Percentiles rank a stretch among this genome's conserved stretches.
Conservation (phyloP, 1,284 basidiomycete genomes). For the Sporisorium sorghi region DNA sequence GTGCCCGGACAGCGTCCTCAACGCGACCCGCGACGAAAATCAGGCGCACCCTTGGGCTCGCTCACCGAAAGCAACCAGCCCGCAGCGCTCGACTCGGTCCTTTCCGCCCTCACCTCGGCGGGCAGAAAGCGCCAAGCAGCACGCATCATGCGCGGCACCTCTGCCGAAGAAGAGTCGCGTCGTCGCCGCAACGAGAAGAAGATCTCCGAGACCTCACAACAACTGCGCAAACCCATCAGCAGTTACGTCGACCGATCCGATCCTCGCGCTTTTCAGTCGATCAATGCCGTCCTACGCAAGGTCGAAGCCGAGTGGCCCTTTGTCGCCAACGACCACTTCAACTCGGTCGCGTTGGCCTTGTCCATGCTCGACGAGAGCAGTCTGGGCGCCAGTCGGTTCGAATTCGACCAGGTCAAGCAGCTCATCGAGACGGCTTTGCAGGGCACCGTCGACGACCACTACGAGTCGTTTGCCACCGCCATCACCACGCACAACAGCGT, state of each 20-base stretch:
- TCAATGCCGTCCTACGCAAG: constrained; percentile 68
- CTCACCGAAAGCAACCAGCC: constrained; percentile 56
- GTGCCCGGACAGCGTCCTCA: constrained; percentile 44
- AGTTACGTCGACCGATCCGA: constrained; percentile 55
- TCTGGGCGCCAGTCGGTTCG: constrained; percentile 52
- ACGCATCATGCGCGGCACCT: constrained; percentile 64
- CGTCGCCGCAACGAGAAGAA: constrained; percentile 52
- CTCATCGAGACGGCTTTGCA: constrained; percentile 63
- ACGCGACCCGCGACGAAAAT: constrained; percentile 38
- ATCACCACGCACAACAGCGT: constrained; percentile 68
- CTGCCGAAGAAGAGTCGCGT: constrained; percentile 59
- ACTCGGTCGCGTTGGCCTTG: constrained; percentile 61
- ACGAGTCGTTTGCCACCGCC: constrained; percentile 68
- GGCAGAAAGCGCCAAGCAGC: constrained; percentile 62
- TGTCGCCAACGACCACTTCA: constrained; percentile 66
- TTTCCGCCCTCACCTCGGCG: constrained; percentile 60
- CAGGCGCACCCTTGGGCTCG: constrained; percentile 56
- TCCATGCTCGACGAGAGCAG: constrained; percentile 65
- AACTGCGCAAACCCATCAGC: constrained; percentile 37
- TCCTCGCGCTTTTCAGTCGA: constrained; percentile 55
- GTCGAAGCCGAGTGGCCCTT: constrained; percentile 66
- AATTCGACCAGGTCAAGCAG: constrained; percentile 61
- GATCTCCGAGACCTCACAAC: constrained; percentile 49
- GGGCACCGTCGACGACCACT: constrained; percentile 68
- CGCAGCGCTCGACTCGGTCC: constrained; percentile 59